These are phyloP conservation scores for Sporothrix phasma DNA, from an alignment of 2,329 filamentous ascomycete genomes.

Conservation along the genomic window DNA sequence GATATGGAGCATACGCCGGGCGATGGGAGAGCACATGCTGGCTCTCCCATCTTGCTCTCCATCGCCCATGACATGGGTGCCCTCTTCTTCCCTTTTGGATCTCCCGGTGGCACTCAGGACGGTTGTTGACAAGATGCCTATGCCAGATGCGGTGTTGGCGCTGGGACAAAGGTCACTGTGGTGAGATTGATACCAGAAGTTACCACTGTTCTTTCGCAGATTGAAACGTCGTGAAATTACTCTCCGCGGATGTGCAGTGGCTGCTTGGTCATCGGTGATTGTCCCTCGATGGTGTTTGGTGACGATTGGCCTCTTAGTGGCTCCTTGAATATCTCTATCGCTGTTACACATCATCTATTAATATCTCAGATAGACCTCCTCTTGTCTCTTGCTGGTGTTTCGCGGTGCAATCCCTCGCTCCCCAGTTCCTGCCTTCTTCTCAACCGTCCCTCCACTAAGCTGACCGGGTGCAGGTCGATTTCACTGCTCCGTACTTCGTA, in stretches of 20 bases:
- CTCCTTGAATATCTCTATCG: too few species aligned
- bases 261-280: neutral
- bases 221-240: constrained; percentile 4
- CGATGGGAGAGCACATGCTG: too few species aligned
- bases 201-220: constrained; percentile 1
- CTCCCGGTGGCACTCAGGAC: neutral
- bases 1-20: neutral
- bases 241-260: neutral
- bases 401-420: neutral
- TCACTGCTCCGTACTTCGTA: too few species aligned
- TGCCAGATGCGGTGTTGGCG: neutral
- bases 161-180: neutral
- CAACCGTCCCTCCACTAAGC: neutral
- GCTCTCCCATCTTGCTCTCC: neutral
- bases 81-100: neutral
- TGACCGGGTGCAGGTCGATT: neutral
- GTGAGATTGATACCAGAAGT: neutral
- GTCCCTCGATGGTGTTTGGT: neutral
- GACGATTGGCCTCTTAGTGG: neutral
- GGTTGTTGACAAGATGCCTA: neutral
- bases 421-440: neutral
- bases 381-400: neutral
- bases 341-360: too few species aligned
- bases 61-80: neutral
- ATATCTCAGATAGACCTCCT: neutral